phyloP scores from a whole-genome alignment of 768 basidiomycete genomes.

The Suillus bovinus region DNA sequence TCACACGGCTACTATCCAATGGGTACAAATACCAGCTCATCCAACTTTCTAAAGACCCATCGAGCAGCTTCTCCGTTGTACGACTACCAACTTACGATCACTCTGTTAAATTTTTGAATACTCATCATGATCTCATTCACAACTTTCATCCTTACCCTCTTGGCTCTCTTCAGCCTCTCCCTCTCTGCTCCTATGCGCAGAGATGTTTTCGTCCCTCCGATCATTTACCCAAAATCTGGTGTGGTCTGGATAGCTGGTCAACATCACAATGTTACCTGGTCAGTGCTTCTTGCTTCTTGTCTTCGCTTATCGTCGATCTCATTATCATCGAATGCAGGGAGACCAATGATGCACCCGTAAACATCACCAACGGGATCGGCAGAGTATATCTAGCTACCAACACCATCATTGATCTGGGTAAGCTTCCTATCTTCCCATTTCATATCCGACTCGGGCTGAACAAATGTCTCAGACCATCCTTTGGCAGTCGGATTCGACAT shows the following conservation, averaged over 20 bases:
- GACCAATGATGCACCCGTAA: conserved; percentile 20
- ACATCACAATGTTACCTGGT: conserved; percentile 32
- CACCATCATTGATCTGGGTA: conserved; percentile 23
- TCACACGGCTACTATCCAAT: not conserved
- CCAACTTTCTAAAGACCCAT: not conserved
- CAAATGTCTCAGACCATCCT: conserved; percentile 16
- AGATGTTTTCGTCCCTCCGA: conserved; percentile 29
- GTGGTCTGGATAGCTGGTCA: conserved; percentile 26
- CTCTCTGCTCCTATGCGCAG: conserved; percentile 14
- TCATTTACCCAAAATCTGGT: conserved; percentile 23
- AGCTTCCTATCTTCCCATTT: conserved; percentile 15
- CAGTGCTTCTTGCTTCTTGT: conserved; percentile 9
- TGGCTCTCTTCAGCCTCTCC: conserved; percentile 16
- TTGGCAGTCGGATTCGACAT: conserved; percentile 33
- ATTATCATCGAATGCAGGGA: conserved; percentile 29
- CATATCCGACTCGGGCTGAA: conserved; percentile 10
- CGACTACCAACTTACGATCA: conserved; percentile 14
- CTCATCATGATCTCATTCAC: conserved; percentile 17
- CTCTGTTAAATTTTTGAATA: not conserved
- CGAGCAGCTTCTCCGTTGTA: conserved; percentile 10
- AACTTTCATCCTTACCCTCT: conserved; percentile 17
- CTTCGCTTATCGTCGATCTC: not conserved
- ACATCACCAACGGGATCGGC: conserved; percentile 35
- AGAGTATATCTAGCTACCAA: conserved; percentile 29
- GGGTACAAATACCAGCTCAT: conserved; percentile 15